Evolutionary conservation across 2,329 filamentous ascomycete genomes (phyloP).

Genomic region (Stachybotrys chlorohalonatus): DNA sequence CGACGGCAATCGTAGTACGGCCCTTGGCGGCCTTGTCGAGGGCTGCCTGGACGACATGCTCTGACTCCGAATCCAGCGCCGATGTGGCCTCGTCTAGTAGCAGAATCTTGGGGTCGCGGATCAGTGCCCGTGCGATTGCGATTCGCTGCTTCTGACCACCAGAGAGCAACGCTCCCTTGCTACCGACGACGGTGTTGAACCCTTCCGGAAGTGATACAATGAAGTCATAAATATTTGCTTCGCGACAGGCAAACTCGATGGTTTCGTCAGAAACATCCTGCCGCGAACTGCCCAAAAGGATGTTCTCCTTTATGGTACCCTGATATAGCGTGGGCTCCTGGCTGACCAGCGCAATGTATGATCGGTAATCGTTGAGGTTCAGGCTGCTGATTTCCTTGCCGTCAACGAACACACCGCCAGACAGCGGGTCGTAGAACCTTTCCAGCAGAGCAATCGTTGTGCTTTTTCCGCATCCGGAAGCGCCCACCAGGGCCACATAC

Average conservation of each 20-base stretch:
- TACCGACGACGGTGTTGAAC: conserved; percentile 77
- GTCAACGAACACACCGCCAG: conserved; percentile 74
- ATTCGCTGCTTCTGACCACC: conserved; percentile 94
- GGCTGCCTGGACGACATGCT: conserved; percentile 73
- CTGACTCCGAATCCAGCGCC: conserved; percentile 66
- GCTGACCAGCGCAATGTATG: conserved; percentile 75
- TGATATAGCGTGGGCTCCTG: conserved; percentile 95
- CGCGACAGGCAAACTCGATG: conserved; percentile 71
- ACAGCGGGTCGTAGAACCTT: conserved; percentile 85
- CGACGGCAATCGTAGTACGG: conserved; percentile 87
- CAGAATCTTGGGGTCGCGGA: conserved; percentile 84
- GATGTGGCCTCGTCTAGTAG: conserved; percentile 76
- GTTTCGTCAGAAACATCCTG: conserved; percentile 62
- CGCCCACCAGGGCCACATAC: conserved; percentile 85
- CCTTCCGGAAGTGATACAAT: conserved; percentile 79
- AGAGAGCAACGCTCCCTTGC: conserved; percentile 74
- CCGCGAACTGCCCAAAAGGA: conserved; percentile 64
- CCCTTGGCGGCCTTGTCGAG: conserved; percentile 76
- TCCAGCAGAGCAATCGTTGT: conserved; percentile 89
- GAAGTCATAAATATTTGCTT: conserved; percentile 90
- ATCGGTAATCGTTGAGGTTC: conserved; percentile 80
- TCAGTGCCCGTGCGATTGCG: conserved; percentile 81
- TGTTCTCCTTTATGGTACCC: conserved; percentile 84
- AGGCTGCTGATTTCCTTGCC: conserved; percentile 71
- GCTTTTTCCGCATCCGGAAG: conserved; percentile 87